phyloP scores from a whole-genome alignment of 2,329 filamentous ascomycete species.

The Colletotrichum cuscutae region DNA sequence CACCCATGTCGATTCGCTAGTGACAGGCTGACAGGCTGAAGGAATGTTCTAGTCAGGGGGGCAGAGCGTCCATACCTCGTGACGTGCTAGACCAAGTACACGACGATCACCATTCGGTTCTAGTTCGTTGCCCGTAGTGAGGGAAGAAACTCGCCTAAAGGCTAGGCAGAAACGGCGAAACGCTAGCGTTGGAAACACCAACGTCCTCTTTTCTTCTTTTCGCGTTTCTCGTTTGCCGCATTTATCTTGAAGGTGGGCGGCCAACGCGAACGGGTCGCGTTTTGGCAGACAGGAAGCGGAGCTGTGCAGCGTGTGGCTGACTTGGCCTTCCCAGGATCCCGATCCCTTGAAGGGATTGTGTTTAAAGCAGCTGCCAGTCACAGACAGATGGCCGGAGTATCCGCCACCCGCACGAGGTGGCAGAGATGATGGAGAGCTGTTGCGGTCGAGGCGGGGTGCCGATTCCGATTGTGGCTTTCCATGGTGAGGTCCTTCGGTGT shows the following conservation, averaged over 20 bases:
- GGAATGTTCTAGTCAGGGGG: constrained; percentile 14
- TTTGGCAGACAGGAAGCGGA: background rate
- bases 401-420: background rate
- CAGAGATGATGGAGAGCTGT: constrained; percentile 15
- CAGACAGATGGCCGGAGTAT: constrained; percentile 6
- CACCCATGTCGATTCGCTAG: constrained; percentile 1
- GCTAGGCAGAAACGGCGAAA: constrained; percentile 1
- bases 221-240: background rate
- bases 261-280: constrained; percentile 11
- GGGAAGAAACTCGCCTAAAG: background rate
- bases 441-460: constrained; percentile 17
- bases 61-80: background rate
- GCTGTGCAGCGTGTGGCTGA: background rate
- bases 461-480: background rate
- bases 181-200: constrained; percentile 4
- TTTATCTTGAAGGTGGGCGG: background rate
- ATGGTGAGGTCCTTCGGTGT: background rate
- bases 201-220: background rate
- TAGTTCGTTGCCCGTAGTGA: background rate
- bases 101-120: constrained; percentile 9
- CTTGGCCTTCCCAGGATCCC: no score
- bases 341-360: background rate
- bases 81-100: background rate
- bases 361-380: constrained; percentile 10
- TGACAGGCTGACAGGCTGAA: background rate